Evolutionary conservation across 108 stramenopile species (phyloP).

Genomic region (Parietichytrium sp.): DNA sequence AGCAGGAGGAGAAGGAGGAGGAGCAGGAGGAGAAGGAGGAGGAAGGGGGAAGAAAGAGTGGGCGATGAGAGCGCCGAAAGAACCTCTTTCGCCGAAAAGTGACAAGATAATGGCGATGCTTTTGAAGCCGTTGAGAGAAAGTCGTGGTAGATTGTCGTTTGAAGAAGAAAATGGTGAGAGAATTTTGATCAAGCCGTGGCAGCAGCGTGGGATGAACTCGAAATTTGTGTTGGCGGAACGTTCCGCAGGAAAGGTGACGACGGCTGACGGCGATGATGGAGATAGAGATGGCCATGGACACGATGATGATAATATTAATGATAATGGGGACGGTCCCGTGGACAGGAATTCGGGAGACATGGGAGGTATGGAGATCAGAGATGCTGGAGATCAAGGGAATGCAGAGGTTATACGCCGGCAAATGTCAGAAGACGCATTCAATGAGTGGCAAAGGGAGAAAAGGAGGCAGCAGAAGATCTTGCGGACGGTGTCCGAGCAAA

Average conservation of each 20-base stretch:
- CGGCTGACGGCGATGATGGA: neutral
- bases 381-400: too few species aligned
- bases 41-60: too few species aligned
- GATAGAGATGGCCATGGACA: neutral
- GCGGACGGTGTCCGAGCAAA: too few species aligned
- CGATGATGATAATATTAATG: neutral
- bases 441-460: too few species aligned
- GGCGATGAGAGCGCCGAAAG: constrained; percentile 24
- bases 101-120: neutral
- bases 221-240: neutral
- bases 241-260: neutral
- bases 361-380: too few species aligned
- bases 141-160: neutral
- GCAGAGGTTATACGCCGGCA: too few species aligned
- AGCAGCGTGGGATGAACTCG: neutral
- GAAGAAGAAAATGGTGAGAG: neutral
- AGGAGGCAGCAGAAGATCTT: too few species aligned
- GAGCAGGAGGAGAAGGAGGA: too few species aligned
- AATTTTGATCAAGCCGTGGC: neutral
- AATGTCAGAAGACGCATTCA: too few species aligned
- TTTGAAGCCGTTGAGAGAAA: neutral
- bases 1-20: too few species aligned
- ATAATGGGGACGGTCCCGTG: too few species aligned
- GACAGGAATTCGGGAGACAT: too few species aligned
- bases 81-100: constrained; percentile 5